phyloP scores from a whole-genome alignment of 768 basidiomycete genomes.

The Mycena latifolia region DNA sequence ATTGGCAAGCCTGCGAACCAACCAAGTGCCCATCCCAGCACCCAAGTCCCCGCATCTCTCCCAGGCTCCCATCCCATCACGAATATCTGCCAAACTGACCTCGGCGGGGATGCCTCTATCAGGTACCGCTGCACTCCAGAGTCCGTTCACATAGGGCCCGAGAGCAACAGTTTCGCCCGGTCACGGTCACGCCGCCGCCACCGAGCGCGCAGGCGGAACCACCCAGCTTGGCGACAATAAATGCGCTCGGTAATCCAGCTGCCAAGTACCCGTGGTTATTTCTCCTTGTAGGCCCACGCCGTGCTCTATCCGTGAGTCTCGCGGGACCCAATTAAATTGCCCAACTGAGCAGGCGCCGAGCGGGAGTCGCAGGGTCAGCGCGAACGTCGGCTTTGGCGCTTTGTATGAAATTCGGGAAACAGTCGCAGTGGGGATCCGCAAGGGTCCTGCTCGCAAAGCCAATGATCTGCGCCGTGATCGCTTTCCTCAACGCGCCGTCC shows the following conservation, averaged over 20 bases:
- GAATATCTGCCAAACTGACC: slow-evolving; percentile 25
- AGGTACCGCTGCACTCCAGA: background rate
- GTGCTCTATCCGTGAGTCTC: too few species aligned
- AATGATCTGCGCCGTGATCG: slow-evolving; percentile 27
- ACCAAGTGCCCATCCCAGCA: background rate
- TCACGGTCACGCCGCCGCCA: slow-evolving; percentile 27
- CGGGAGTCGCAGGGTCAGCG: slow-evolving; percentile 24
- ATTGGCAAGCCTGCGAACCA: background rate
- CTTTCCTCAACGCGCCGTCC: background rate
- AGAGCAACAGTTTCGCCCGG: too few species aligned
- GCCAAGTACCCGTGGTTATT: background rate
- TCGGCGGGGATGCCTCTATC: slow-evolving; percentile 17
- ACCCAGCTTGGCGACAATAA: background rate
- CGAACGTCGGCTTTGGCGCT: slow-evolving; percentile 21
- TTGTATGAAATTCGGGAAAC: slow-evolving; percentile 11
- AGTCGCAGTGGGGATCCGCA: slow-evolving; percentile 26
- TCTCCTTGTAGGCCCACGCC: slow-evolving; percentile 7
- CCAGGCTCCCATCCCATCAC: slow-evolving; percentile 17
- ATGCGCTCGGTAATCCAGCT: background rate
- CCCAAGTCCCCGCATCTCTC: background rate
- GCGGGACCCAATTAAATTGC: too few species aligned
- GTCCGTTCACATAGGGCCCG: slow-evolving; percentile 30
- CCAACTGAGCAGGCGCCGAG: background rate
- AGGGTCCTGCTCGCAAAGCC: background rate
- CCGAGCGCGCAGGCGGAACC: background rate